Percentiles rank a stretch among this genome's conserved stretches.
Evolutionary conservation across 2,329 filamentous ascomycete species (phyloP).

Genomic region (Aspergillus pseudotamarii): DNA sequence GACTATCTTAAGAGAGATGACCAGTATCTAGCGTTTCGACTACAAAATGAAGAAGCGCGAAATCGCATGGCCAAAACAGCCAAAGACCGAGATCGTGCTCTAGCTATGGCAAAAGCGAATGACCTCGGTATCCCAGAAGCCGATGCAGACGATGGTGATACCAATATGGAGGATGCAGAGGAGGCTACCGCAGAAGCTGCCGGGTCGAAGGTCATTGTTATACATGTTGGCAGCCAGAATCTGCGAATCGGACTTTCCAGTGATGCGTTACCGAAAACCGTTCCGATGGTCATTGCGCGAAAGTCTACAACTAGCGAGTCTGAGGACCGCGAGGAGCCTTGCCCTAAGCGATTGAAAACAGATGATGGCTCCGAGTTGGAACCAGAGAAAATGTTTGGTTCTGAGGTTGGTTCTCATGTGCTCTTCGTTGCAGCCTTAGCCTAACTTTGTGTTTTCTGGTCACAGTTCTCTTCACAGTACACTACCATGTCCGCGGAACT

Average conservation of each 20-base stretch:
- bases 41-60: slow-evolving; percentile 83
- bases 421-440: not conserved
- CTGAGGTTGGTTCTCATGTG: slow-evolving; percentile 63
- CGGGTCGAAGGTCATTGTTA: slow-evolving; percentile 88
- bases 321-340: slow-evolving; percentile 78
- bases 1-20: slow-evolving; percentile 99
- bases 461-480: slow-evolving; percentile 66
- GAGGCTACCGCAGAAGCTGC: slow-evolving; percentile 64
- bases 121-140: slow-evolving; percentile 62
- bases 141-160: slow-evolving; percentile 48
- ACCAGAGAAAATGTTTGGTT: slow-evolving; percentile 81
- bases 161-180: slow-evolving; percentile 60
- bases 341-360: slow-evolving; percentile 66
- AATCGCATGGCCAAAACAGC: slow-evolving; percentile 83
- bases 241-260: slow-evolving; percentile 92
- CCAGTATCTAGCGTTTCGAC: slow-evolving; percentile 84
- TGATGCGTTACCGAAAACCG: slow-evolving; percentile 89
- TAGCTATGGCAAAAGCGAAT: slow-evolving; percentile 73
- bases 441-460: slow-evolving; percentile 2
- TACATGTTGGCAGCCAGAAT: slow-evolving; percentile 95
- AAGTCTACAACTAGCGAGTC: slow-evolving; percentile 78
- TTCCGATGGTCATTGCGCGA: slow-evolving; percentile 89
- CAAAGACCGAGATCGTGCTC: slow-evolving; percentile 82
- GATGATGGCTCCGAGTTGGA: slow-evolving; percentile 55
- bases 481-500: slow-evolving; percentile 82